These are phyloP conservation scores for Talaromyces albobiverticillius DNA, from an alignment of 2,329 filamentous ascomycete species.

Conservation along the genomic window DNA sequence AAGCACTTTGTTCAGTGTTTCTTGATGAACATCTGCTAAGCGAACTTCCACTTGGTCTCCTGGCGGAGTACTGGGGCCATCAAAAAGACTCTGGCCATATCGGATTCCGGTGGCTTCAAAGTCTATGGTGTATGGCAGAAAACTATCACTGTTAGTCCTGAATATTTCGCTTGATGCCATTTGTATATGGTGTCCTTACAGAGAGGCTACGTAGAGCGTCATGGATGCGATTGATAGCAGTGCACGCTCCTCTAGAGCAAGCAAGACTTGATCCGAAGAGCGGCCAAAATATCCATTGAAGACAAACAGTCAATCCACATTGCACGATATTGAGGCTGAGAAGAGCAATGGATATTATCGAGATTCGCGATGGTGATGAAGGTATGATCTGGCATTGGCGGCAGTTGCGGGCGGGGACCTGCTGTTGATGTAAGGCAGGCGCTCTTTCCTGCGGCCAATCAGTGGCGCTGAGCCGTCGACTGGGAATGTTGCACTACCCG, in stretches of 20 bases:
- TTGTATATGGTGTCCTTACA: constrained; percentile 22
- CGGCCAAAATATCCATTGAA: not conserved
- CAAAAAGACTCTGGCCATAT: constrained; percentile 23
- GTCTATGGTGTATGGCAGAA: constrained; percentile 37
- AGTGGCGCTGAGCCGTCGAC: not conserved
- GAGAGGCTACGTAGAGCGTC: constrained; percentile 34
- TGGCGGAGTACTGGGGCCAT: constrained; percentile 20
- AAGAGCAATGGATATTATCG: not conserved
- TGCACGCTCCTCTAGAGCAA: not conserved
- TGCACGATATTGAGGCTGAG: not conserved
- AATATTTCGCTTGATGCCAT: not conserved
- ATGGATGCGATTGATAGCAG: constrained; percentile 19
- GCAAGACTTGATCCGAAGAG: not conserved
- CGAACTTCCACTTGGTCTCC: constrained; percentile 25
- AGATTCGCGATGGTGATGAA: not conserved
- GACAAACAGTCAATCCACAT: not conserved
- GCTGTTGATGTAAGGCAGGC: too few relatives aligned
- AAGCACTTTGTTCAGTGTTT: constrained; percentile 19
- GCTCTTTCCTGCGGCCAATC: not conserved
- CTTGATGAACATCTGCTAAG: constrained; percentile 20
- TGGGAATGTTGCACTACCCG: not conserved
- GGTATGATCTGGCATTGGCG: not conserved
- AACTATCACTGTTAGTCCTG: constrained; percentile 20
- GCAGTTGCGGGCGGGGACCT: not conserved
- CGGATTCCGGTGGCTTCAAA: constrained; percentile 27